Conservation (phyloP, 2,329 filamentous ascomycete genomes). For the Hyphodiscus sp. region DNA sequence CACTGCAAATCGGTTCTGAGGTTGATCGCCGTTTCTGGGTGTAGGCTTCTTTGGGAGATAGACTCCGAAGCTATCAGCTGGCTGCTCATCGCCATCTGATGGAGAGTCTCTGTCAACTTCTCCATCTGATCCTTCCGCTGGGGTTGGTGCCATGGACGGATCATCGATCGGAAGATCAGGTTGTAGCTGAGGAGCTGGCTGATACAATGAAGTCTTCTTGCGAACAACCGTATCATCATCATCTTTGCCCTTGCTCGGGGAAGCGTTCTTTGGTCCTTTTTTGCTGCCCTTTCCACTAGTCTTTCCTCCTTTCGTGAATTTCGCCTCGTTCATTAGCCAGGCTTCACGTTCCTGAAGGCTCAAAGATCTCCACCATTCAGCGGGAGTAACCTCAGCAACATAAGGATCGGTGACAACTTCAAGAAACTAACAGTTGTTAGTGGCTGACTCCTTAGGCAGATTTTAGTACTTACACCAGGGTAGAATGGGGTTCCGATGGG, state of each 20-base stretch:
- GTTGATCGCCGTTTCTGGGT: constrained; percentile 19
- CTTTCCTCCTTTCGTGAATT: constrained; percentile 2
- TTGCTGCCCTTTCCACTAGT: constrained; percentile 2
- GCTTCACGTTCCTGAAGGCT: background rate
- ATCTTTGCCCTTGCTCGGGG: constrained; percentile 5
- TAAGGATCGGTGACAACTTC: constrained; percentile 5
- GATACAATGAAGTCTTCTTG: constrained; percentile 12
- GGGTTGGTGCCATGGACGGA: constrained; percentile 17
- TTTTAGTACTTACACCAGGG: constrained; percentile 3
- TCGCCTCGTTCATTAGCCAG: background rate
- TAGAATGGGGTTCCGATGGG: constrained; percentile 11
- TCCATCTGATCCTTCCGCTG: constrained; percentile 15
- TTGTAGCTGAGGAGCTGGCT: constrained; percentile 4
- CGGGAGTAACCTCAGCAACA: background rate
- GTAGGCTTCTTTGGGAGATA: constrained; percentile 17
- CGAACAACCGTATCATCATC: constrained; percentile 3
- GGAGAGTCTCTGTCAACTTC: constrained; percentile 13
- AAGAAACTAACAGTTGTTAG: constrained; percentile 1
- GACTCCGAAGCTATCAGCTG: constrained; percentile 26
- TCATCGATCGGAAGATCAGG: constrained; percentile 8
- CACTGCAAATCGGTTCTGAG: constrained; percentile 22
- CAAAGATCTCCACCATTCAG: background rate
- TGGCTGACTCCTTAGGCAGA: background rate
- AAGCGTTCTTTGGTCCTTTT: constrained; percentile 3
- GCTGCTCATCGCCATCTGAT: constrained; percentile 17